Percentiles rank a stretch among this genome's conserved stretches.
phyloP scores from a whole-genome alignment of 2,329 filamentous ascomycete species.

The Metarhizium rileyi region DNA sequence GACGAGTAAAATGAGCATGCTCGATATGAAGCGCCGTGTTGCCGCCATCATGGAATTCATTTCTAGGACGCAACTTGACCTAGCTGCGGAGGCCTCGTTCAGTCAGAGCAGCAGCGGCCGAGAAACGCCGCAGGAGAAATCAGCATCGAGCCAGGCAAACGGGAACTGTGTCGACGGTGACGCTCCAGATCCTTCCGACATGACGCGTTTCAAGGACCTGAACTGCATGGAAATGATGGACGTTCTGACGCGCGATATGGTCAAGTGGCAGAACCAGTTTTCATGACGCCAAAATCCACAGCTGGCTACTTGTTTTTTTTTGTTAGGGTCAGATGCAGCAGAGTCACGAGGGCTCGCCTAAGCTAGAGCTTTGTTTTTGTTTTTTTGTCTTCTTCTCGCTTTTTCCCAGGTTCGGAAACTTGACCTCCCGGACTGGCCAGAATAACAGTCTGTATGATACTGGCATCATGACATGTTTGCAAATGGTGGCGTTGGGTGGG shows the following conservation, averaged over 20 bases:
- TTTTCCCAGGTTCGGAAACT: not conserved
- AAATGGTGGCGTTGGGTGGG: slow-evolving; percentile 8
- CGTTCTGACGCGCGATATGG: slow-evolving; percentile 64
- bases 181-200: slow-evolving; percentile 13
- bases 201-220: slow-evolving; percentile 61
- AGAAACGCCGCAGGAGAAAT: slow-evolving; percentile 24
- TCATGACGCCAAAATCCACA: slow-evolving; percentile 17
- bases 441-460: slow-evolving; percentile 3
- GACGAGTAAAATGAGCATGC: slow-evolving; percentile 68
- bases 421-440: not conserved
- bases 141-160: slow-evolving; percentile 25
- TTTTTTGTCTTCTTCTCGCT: slow-evolving; percentile 1
- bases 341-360: too few species aligned
- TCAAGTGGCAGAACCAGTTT: slow-evolving; percentile 77
- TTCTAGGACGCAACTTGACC: slow-evolving; percentile 75
- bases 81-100: slow-evolving; percentile 55
- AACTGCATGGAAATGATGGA: slow-evolving; percentile 88
- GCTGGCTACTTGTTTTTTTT: not conserved
- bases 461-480: slow-evolving; percentile 5
- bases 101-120: slow-evolving; percentile 25
- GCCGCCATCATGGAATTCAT: slow-evolving; percentile 85
- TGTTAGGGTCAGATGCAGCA: too few species aligned
- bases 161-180: slow-evolving; percentile 19
- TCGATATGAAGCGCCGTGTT: slow-evolving; percentile 78
- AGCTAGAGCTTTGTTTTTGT: slow-evolving; percentile 4